These are phyloP conservation scores for Solanum chilense DNA, from an alignment of 257 asterid species.

Conservation along the genomic window DNA sequence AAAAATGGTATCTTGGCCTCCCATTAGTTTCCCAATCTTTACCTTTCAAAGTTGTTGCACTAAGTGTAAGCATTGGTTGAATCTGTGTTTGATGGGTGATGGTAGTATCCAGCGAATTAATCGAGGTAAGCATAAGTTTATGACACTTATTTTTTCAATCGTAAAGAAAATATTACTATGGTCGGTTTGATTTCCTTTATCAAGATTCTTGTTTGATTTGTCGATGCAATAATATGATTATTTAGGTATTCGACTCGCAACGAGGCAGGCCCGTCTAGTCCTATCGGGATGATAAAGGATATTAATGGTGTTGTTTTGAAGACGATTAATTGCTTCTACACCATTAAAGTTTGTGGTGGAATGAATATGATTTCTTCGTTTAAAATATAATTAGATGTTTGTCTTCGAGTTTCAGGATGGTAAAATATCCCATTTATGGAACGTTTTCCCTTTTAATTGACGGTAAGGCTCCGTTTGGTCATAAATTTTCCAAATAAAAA, in stretches of 20 bases:
- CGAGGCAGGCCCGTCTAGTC: background rate
- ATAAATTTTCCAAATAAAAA: too few species aligned
- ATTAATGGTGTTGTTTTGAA: background rate
- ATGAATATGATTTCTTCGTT: background rate
- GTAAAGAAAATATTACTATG: too few species aligned
- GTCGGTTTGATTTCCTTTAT: background rate
- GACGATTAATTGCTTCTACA: background rate
- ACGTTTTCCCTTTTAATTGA: too few species aligned
- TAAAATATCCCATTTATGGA: too few species aligned
- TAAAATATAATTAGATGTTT: background rate
- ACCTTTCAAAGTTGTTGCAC: background rate
- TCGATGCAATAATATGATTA: background rate
- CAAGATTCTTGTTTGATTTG: background rate
- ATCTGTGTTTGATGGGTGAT: background rate
- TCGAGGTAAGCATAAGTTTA: background rate
- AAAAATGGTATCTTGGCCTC: slow-evolving; percentile 4
- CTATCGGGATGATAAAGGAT: background rate
- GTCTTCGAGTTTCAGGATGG: background rate
- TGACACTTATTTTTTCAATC: background rate
- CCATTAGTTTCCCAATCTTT: background rate
- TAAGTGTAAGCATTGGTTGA: background rate
- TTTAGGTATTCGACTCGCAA: background rate
- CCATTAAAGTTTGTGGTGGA: background rate
- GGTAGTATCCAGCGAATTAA: too few species aligned
- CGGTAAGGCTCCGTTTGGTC: too few species aligned